Percentiles rank a stretch among this genome's conserved stretches.
These are phyloP conservation scores for Acorus calamus DNA, from an alignment of 106 monocot genomes.

Conservation along the genomic window DNA sequence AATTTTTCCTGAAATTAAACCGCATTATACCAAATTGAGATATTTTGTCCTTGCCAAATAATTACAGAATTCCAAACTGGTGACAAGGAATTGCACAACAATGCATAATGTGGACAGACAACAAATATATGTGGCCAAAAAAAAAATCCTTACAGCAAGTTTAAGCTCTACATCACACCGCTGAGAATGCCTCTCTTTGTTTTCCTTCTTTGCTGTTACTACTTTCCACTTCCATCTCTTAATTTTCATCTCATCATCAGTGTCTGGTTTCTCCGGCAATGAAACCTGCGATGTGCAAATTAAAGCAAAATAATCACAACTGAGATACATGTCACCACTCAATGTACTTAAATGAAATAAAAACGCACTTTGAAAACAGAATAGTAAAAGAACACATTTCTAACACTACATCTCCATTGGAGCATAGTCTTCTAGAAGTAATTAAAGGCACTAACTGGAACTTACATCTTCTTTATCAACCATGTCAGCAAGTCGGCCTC, in stretches of 20 bases:
- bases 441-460: neutral
- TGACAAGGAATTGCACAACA: too few relatives aligned
- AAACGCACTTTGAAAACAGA: neutral
- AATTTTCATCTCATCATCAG: conserved; percentile 55
- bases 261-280: conserved; percentile 80
- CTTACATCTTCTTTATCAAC: conserved; percentile 94
- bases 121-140: too few relatives aligned
- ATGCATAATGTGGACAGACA: too few relatives aligned
- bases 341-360: neutral
- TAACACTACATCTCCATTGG: too few relatives aligned
- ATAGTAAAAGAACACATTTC: too few relatives aligned
- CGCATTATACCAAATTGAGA: neutral
- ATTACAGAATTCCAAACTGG: too few relatives aligned
- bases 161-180: conserved; percentile 97
- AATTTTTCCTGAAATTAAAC: too few relatives aligned
- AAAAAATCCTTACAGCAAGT: conserved; percentile 63
- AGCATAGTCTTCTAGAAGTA: too few relatives aligned
- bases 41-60: too few relatives aligned
- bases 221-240: conserved; percentile 83
- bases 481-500: conserved; percentile 80
- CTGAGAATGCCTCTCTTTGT: conserved; percentile 85
- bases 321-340: neutral
- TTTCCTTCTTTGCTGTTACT: conserved; percentile 63
- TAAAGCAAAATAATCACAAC: neutral
- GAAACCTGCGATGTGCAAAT: conserved; percentile 42